Base-by-base conservation (phyloP, 768 basidiomycete genomes). In the Suillus occidentalis region DNA sequence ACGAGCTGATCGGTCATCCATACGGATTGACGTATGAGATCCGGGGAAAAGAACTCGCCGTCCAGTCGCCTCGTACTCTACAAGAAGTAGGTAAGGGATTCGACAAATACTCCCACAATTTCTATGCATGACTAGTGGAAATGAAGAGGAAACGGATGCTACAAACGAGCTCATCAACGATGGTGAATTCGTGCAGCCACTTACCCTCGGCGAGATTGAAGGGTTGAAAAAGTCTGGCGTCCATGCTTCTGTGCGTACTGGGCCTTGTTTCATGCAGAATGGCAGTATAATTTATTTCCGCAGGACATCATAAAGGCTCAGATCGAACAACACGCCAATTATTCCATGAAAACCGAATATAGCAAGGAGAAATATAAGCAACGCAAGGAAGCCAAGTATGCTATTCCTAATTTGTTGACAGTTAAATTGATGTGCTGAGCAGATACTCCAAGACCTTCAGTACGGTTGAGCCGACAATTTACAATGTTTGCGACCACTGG, bases 361-460 rank as follows among this genome's bases (percentile, higher is more conserved):
- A 95, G 93, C 78, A 99, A 99, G 77, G 96, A 99, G 72, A 99
- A 99, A 75, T 99, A 98, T 78, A 91, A 87, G 75, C 97, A 96
- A 76, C 84, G 94, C 45, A 99, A 99, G 76, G 94, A 96, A 79
- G 95, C 93, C 63, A 99, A 99, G 96, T 97, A 72, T 69, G 89
- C 75, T 18, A 4, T 18, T 34, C 49, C 37, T 49, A 18, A 47
- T 55, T 22, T 42, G 13, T 49, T 36, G 60, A 47, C 28, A 42
- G 31, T 25, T 36, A 49, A 25, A 45, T 57, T 50, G 56, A 60
- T 56, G 9, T 60, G 47, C 56, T 65, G 57, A 50, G 37, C 66
- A 99, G 96, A 71, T 98, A 92, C 75, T 89, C 88, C 6, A 96
- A 94, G 73, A 83, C 84, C 10, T 94, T 99, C 69, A 88, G 92